Percentiles rank a stretch among this genome's conserved stretches.
phyloP scores from a whole-genome alignment of 2,329 filamentous ascomycete species.

The Colletotrichum australisinense region DNA sequence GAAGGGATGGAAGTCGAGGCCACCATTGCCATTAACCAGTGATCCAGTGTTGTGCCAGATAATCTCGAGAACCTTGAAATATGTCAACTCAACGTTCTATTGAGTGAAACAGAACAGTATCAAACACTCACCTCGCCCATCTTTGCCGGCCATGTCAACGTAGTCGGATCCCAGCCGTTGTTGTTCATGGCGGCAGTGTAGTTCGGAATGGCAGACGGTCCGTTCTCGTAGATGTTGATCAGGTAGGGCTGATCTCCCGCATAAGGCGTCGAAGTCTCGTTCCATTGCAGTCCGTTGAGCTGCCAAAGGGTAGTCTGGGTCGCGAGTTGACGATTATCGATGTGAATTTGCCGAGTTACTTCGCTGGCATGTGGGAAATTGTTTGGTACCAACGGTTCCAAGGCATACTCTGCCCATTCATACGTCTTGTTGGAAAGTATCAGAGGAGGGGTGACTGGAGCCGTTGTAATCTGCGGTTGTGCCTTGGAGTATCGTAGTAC shows the following conservation, averaged over 20 bases:
- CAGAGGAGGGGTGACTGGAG: slow-evolving; percentile 39
- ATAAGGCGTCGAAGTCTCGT: slow-evolving; percentile 42
- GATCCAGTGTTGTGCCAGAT: slow-evolving; percentile 31
- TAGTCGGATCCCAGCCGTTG: slow-evolving; percentile 64
- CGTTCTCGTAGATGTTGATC: slow-evolving; percentile 62
- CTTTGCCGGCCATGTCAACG: slow-evolving; percentile 61
- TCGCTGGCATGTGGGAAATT: slow-evolving; percentile 54
- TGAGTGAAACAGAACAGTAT: slow-evolving; percentile 55
- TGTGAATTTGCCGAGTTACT: slow-evolving; percentile 61
- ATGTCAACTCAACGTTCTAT: slow-evolving; percentile 39
- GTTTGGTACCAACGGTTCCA: slow-evolving; percentile 47
- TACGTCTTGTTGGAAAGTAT: slow-evolving; percentile 46
- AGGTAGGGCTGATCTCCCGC: slow-evolving; percentile 55
- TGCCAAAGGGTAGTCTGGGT: slow-evolving; percentile 38
- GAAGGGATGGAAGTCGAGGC: slow-evolving; percentile 62
- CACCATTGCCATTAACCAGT: slow-evolving; percentile 46
- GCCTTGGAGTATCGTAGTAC: slow-evolving; percentile 54
- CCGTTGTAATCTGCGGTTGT: slow-evolving; percentile 19
- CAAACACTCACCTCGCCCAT: slow-evolving; percentile 64
- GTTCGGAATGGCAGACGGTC: slow-evolving; percentile 57
- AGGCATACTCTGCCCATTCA: slow-evolving; percentile 59
- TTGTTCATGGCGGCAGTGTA: slow-evolving; percentile 62
- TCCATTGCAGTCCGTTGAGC: slow-evolving; percentile 57
- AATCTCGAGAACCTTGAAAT: slow-evolving; percentile 20
- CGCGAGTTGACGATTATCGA: slow-evolving; percentile 44